Percentiles rank a stretch among this genome's conserved stretches.
Conservation (phyloP, 2,329 filamentous ascomycete species). For the Phyllosticta citrichinensis region DNA sequence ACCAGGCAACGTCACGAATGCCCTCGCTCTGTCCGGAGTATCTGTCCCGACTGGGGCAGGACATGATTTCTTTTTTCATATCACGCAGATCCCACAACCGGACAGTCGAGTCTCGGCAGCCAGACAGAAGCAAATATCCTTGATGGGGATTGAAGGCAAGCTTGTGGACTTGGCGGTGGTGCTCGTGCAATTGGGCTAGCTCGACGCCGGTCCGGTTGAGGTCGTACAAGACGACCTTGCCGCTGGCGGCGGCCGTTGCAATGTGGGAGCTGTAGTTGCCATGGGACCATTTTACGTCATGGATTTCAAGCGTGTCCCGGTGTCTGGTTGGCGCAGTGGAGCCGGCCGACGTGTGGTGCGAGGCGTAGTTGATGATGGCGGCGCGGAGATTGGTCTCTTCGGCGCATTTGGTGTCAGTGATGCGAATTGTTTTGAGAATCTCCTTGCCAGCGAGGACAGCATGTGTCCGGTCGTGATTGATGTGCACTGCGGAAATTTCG, state of each 20-base stretch:
- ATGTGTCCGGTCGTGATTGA: conserved; percentile 53
- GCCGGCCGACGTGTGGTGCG: conserved; percentile 34
- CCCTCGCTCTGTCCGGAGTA: conserved; percentile 50
- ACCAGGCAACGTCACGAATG: conserved; percentile 56
- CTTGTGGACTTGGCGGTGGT: conserved; percentile 55
- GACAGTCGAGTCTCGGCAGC: conserved; percentile 54
- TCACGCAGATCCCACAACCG: conserved; percentile 55
- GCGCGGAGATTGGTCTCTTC: conserved; percentile 56
- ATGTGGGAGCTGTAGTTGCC: conserved; percentile 50
- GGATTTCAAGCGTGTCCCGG: conserved; percentile 51
- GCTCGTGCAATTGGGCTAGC: conserved; percentile 52
- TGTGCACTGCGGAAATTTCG: conserved; percentile 52
- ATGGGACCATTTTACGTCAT: conserved; percentile 60
- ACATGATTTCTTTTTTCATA: conserved; percentile 40
- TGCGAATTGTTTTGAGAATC: conserved; percentile 54
- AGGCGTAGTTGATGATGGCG: conserved; percentile 48
- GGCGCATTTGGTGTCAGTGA: conserved; percentile 45
- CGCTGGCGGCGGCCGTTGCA: conserved; percentile 54
- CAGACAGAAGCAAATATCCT: conserved; percentile 51
- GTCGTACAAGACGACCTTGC: conserved; percentile 56
- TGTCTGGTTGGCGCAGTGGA: conserved; percentile 37
- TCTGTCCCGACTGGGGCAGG: conserved; percentile 44
- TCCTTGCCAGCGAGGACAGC: conserved; percentile 55
- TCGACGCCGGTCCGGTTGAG: conserved; percentile 51
- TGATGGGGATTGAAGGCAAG: conserved; percentile 55